Base-by-base conservation (phyloP, 2,329 filamentous ascomycete genomes). In the Aspergillus sp. region DNA sequence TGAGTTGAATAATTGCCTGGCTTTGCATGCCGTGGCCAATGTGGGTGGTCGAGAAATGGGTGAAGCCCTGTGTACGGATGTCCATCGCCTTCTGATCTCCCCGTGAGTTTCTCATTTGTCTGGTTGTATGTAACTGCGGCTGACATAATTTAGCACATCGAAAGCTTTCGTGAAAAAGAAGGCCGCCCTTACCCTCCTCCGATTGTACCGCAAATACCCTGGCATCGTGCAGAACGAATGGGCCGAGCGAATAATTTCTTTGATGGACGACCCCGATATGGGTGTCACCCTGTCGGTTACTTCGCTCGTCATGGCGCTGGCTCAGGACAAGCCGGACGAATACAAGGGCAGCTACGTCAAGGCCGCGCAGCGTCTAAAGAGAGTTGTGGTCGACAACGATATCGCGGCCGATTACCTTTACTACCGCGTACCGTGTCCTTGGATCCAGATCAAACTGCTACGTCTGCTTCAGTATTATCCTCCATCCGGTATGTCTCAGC, bases 81-180 rank as follows among this genome's bases (percentile, higher is more conserved):
- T 98, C 29, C 93, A 98, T 67, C 80, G 90, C 56, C 77, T 98
- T 39, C 71, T 98, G 48, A 97, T 98, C 54, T 95, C 91, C 47
- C 93, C 93, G 87, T 94, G 76, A 61, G 86, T 77, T 37, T 39
- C 4, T 45, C 51, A 42, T 19, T 2, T 27, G 10, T 8, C 6
- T 32, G 5, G 3, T 19, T 9, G 8, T 8, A 4, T 36, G 28
- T 38, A 5, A 26, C 19, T 37, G 10, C 73, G 37, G 76, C 75
- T 6, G 12, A 10, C 6, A 7, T 27, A n/a, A 12, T 32, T n/a
- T 36, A 83, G 80, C 35, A 84, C 84, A 7, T 97, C 91, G 1
- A 98, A 97, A 69, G 84, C 93, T 0, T 98, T 98, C 57, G 93
- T 98, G 47, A 98, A 98, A 78, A 98, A 98, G 73, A 98, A 98